Evolutionary conservation across 768 basidiomycete genomes (phyloP), one percentile per base, ranked within the genome.

Genomic region (Termitomyces sp.): DNA sequence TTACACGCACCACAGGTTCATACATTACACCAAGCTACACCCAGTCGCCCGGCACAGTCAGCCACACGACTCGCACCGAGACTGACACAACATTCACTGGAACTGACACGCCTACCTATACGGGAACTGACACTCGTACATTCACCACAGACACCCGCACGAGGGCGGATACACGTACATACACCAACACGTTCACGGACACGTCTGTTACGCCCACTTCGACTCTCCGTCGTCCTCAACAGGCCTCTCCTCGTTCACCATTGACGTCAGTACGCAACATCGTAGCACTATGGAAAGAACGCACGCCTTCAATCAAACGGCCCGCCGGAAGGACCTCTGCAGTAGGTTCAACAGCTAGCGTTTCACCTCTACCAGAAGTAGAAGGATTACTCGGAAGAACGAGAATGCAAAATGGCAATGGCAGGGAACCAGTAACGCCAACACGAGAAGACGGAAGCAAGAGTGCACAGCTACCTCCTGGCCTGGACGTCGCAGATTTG

Each of bases 201-300:
- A 71, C 74, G 3, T 73, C 77, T 5, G 60, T 69, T 1, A 80
- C 81, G 1, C 81, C 85, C 2, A 79, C 78, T 0, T 77, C 86
- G 0, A 73, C 82, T 12, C 72, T 89, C 18, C 84, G 85, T 41
- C 80, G 86, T 44, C 84, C 86, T 3, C 83, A 87, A 57, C 55
- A 56, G 5, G 77, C 77, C 0, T 84, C 86, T 4, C 87, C 89
- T 4, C 82, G 87, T 9, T 88, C 87, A 4, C 88, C 90, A 1
- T 74, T 90, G 30, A 78, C 85, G 0, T 89, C 86, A 4, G 87
- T 93, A 26, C 82, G 88, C 35, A 92, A 92, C 63, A 84, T 92
- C 41, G 87, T 93, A 7, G 82, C 85, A 0, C 77, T 87, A 8
- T 93, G 91, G 89, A 92, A 91, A 68, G 88, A 90, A 61, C 82